A percentile compares a stretch with the other conserved stretches of the same genome.
Conservation (phyloP, 768 basidiomycete species). For the Kwoniella botswanensis region DNA sequence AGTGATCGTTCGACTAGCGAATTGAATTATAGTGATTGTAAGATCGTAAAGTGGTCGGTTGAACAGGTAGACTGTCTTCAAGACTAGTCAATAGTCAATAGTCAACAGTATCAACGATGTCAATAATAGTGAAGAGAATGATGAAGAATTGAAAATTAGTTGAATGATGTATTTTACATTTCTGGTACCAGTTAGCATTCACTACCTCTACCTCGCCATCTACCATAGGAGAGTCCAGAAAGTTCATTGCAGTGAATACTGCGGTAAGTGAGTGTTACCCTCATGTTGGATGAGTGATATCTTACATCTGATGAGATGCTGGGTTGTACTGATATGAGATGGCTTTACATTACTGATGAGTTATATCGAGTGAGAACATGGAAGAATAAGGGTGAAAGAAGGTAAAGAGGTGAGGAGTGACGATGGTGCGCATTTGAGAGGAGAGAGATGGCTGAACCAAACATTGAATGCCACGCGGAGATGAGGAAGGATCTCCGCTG, state of each 20-base stretch:
- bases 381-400: slow-evolving; percentile 2
- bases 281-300: not conserved
- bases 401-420: not conserved
- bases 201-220: not conserved
- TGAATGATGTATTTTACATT: not conserved
- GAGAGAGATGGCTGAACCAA: slow-evolving; percentile 17
- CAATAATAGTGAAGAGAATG: slow-evolving; percentile 1
- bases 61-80: slow-evolving; percentile 21
- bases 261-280: not conserved
- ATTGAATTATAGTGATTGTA: slow-evolving; percentile 2
- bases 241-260: not conserved
- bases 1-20: slow-evolving; percentile 20
- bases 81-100: slow-evolving; percentile 20
- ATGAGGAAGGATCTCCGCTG: not conserved
- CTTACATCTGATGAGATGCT: not conserved
- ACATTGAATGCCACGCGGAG: not conserved
- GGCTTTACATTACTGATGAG: slow-evolving; percentile 3
- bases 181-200: too few relatives aligned
- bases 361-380: slow-evolving; percentile 13
- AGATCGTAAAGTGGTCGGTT: not conserved
- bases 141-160: not conserved
- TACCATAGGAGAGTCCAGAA: not conserved
- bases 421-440: not conserved
- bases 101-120: slow-evolving; percentile 8
- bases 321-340: slow-evolving; percentile 10